phyloP scores from a whole-genome alignment of 148 eudicot species.

The Pharnaceum exiguum region DNA sequence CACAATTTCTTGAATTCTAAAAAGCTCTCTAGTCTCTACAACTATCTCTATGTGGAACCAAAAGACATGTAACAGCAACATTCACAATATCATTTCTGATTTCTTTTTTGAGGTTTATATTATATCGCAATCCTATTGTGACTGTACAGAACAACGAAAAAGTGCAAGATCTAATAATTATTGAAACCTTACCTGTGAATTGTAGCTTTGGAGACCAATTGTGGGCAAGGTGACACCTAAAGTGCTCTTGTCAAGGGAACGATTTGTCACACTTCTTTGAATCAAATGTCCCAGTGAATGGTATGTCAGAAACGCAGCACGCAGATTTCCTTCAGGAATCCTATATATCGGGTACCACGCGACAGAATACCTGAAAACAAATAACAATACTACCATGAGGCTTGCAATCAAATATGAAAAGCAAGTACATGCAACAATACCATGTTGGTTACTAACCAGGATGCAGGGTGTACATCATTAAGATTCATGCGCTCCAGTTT shows the following conservation, averaged over 20 bases:
- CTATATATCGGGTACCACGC: conserved; percentile 64
- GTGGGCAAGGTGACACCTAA: conserved; percentile 33
- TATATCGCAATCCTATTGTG: neutral
- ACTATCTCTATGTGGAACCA: no score
- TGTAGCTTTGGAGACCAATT: conserved; percentile 50
- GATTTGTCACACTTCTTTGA: conserved; percentile 12
- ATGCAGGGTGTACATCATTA: conserved; percentile 36
- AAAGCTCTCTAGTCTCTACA: no score
- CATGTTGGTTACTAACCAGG: conserved; percentile 30
- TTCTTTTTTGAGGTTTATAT: neutral
- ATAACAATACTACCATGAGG: neutral
- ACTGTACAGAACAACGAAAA: neutral
- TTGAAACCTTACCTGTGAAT: conserved; percentile 38
- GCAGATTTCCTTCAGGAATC: conserved; percentile 48
- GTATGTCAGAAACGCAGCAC: conserved; percentile 55
- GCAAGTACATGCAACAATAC: neutral
- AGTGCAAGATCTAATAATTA: neutral
- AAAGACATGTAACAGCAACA: no score
- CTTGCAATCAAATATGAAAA: neutral
- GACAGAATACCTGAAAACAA: conserved; percentile 44
- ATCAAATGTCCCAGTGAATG: conserved; percentile 49
- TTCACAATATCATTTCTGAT: no score
- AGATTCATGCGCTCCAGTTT: conserved; percentile 26
- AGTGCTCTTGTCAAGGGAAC: conserved; percentile 11
- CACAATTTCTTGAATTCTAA: no score